Conservation (phyloP, 2,329 filamentous ascomycete genomes). For the Colletotrichum sp. region DNA sequence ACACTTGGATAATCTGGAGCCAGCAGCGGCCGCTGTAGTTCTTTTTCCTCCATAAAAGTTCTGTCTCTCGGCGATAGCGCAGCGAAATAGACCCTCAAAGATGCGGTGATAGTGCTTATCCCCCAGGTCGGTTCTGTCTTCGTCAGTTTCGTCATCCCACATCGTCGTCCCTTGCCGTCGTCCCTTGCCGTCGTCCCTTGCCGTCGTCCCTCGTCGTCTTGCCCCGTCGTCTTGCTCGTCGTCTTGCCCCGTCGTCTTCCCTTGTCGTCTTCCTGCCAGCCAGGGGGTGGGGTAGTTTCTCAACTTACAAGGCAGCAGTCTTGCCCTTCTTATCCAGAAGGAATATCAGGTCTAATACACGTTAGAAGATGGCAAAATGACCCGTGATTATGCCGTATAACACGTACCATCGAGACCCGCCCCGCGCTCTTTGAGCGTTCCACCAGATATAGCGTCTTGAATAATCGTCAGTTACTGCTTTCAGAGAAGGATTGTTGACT, state of each 20-base stretch:
- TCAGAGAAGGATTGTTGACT: background rate
- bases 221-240: background rate
- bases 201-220: background rate
- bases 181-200: background rate
- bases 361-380: background rate
- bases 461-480: background rate
- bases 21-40: constrained; percentile 53
- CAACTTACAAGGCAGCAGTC: constrained; percentile 39
- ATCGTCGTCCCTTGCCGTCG: background rate
- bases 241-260: background rate
- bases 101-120: constrained; percentile 84
- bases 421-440: constrained; percentile 40
- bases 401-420: constrained; percentile 45
- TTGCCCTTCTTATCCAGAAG: constrained; percentile 40
- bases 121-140: constrained; percentile 50
- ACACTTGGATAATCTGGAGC: constrained; percentile 68
- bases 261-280: background rate
- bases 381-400: background rate
- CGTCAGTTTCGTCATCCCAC: background rate
- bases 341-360: constrained; percentile 37
- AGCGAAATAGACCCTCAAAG: constrained; percentile 80
- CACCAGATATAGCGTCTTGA: constrained; percentile 32
- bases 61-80: constrained; percentile 70
- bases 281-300: background rate
- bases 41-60: constrained; percentile 61